Base-by-base conservation (phyloP, 305 asterid species). In the Lippia alba region DNA sequence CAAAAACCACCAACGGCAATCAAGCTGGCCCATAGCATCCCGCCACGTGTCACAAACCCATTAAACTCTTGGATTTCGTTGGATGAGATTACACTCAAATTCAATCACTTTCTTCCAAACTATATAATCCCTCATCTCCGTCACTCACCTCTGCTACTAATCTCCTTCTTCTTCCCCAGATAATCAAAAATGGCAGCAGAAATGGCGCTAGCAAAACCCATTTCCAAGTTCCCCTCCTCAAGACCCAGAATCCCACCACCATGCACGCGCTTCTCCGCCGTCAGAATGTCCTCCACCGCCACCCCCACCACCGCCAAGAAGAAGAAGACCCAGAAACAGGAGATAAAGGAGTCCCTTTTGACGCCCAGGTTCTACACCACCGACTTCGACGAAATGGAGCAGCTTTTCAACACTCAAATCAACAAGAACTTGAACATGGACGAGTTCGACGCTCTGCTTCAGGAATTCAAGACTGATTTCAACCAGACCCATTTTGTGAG, bases 301-400 rank as follows among this genome's bases (percentile, higher is more conserved):
- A 55, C 84, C 7, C 57, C 88, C 4, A 45, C 77, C 15, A 54
- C 56, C 39, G 24, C 85, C 12, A 70, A 60, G 60, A 83, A 70
- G 74, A 90, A 85, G 83, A 85, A 84, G 71, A 67, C 54, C 9
- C 70, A 61, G 63, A 91, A 92, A 46, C 74, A 92, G n/a, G 96
- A 55, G 24, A 91, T 91, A 19, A 82, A 93, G 73, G 98, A 93
- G 70, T 65, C 89, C 44, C 85, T 93, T 36, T 61, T 93, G 75
- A 76, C 96, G n/a, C 98, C 98, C 9, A 82, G 98, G 67, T 93
- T 93, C 82, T 93, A 93, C 88, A 93, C 98, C 56, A 93, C 98
- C 0, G 98, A 93, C 71, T 93, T 93, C 54, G 96, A 93, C 15
- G 98, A 93, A 78, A 93, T 93, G 98, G 98, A 93, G 86, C 88